phyloP scores from a whole-genome alignment of 2,329 filamentous ascomycete genomes.

The Sporothrix pseudoabietina region DNA sequence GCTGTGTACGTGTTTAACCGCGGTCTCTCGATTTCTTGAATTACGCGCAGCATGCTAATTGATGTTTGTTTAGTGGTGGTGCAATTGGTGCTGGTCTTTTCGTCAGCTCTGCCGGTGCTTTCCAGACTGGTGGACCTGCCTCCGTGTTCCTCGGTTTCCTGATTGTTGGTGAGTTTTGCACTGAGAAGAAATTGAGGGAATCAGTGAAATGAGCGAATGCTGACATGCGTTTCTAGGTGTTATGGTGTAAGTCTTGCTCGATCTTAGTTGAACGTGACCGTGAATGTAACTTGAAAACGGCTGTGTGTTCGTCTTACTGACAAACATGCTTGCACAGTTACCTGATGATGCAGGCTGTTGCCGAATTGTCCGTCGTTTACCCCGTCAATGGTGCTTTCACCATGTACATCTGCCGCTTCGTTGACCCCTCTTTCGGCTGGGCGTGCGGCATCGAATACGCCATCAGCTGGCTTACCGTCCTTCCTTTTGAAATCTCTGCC shows the following conservation, averaged over 20 bases:
- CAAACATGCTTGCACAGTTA: not conserved
- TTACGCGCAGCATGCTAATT: not conserved
- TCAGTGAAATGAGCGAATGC: not conserved
- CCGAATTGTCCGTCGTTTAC: constrained; percentile 61
- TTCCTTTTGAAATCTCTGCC: constrained; percentile 58
- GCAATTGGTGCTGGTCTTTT: constrained; percentile 64
- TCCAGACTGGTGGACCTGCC: constrained; percentile 62
- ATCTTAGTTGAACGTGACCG: not conserved
- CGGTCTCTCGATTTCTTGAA: not conserved
- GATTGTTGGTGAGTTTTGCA: constrained; percentile 49
- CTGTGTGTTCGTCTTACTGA: not conserved
- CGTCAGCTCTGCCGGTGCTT: constrained; percentile 64
- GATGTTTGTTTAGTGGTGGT: constrained; percentile 39
- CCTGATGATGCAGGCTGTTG: constrained; percentile 60
- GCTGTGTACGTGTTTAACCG: constrained; percentile 39
- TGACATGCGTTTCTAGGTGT: not conserved
- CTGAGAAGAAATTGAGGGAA: not conserved
- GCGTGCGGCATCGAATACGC: constrained; percentile 58
- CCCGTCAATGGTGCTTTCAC: constrained; percentile 65
- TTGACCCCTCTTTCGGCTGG: constrained; percentile 61
- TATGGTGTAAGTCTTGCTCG: not conserved
- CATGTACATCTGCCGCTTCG: constrained; percentile 61
- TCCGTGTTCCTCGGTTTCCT: constrained; percentile 53
- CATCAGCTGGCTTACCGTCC: constrained; percentile 51
- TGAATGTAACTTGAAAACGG: not conserved